Base-by-base conservation (phyloP, 495 filamentous ascomycete genomes). In the Apiosordaria backusii region DNA sequence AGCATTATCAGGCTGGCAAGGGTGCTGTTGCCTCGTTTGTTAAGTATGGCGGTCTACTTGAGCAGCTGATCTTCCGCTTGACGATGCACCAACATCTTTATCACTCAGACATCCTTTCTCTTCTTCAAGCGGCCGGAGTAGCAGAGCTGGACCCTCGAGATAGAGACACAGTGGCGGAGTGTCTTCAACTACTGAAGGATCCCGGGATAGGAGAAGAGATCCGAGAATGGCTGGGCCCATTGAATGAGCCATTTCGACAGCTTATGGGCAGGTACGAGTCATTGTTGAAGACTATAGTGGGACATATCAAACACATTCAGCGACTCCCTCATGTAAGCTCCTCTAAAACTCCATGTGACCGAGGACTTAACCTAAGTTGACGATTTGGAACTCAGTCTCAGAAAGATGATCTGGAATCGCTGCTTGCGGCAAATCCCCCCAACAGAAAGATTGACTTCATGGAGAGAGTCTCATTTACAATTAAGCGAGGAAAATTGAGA, bases 1-100 rank as follows among this genome's bases (percentile, higher is more conserved):
- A 77, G 52, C 66, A 74, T 58, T 78, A 77, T 63, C 71, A 73
- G 50, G 65, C 62, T 13, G 74, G 70, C 29, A 27, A 67, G 22
- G 58, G 62, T 18, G 24, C 60, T 1, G 18, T 60, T 19, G 64
- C 73, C 0, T 66, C 71, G 2, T 55, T 70, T 9, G 3, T 67
- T 58, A 65, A 70, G 52, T 70, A 27, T 15, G 61, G 50, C 15
- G 68, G 65, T 16, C 62, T 65, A 19, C 58, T 70, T 18, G 65
- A 70, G 24, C 53, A 53, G 4, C 63, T 70, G 10, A 62, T 68
- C 53, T 59, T 61, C 25, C 23, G 55, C 21, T 29, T 70, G 1
- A 70, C 59, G 26, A 18, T 65, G 23, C 68, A 68, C 18, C 50
- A 61, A 26, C 60, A 58, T 1, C 61, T 66, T 16, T 69, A 62